Evolutionary conservation across 2,329 filamentous ascomycete species (phyloP).

Genomic region (Chrysosporium queenslandicum): DNA sequence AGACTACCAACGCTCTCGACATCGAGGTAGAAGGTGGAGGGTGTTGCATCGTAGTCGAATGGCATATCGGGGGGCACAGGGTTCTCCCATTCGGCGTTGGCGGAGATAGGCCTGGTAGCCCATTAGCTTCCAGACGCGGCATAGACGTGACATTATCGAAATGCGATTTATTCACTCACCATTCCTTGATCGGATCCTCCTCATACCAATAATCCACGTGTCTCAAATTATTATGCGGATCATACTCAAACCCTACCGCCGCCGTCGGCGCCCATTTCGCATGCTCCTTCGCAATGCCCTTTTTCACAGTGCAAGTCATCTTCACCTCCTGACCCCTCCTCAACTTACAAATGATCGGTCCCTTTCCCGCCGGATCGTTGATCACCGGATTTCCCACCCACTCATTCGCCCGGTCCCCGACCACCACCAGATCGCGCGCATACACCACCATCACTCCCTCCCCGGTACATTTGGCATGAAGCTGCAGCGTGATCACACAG

Average conservation of each 20-base stretch:
- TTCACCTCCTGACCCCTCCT: slow-evolving; percentile 81
- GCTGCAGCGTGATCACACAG: slow-evolving; percentile 73
- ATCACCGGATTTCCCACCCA: slow-evolving; percentile 73
- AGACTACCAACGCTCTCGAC: slow-evolving; percentile 82
- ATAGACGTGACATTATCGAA: too few species aligned
- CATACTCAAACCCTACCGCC: slow-evolving; percentile 94
- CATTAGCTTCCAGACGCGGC: neutral
- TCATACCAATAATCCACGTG: slow-evolving; percentile 96
- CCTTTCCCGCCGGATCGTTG: slow-evolving; percentile 68
- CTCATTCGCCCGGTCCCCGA: slow-evolving; percentile 59
- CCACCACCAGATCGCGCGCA: slow-evolving; percentile 73
- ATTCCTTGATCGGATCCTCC: slow-evolving; percentile 69
- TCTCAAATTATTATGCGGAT: slow-evolving; percentile 89
- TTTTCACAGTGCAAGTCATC: slow-evolving; percentile 88
- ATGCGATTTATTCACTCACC: too few species aligned
- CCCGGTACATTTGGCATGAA: slow-evolving; percentile 75
- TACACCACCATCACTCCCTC: slow-evolving; percentile 92
- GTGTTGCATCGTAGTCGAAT: slow-evolving; percentile 84
- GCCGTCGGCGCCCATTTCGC: slow-evolving; percentile 93
- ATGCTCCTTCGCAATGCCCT: slow-evolving; percentile 97
- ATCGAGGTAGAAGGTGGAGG: slow-evolving; percentile 81
- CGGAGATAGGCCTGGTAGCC: slow-evolving; percentile 30
- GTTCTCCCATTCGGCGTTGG: slow-evolving; percentile 57
- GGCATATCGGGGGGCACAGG: slow-evolving; percentile 69
- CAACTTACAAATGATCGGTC: slow-evolving; percentile 81